Evolutionary conservation across 2,329 filamentous ascomycete species (phyloP).

Genomic region (Xylariaceae sp.): DNA sequence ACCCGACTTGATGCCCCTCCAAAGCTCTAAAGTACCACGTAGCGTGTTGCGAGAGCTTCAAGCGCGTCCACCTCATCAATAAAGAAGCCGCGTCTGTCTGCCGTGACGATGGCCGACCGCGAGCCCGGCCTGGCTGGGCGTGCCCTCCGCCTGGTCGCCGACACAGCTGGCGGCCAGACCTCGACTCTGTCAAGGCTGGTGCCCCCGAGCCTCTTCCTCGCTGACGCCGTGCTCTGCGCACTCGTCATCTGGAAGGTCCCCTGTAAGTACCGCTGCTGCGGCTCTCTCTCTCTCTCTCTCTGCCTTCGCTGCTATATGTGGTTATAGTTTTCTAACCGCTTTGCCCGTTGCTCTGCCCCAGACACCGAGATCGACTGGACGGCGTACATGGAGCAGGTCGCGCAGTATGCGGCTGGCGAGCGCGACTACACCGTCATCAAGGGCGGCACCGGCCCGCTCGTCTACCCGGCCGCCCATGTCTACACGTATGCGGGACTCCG

Average conservation of each 20-base stretch:
- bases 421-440: conserved; percentile 79
- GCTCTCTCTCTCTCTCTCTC: neutral
- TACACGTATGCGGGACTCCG: conserved; percentile 83
- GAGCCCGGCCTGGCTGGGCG: conserved; percentile 16
- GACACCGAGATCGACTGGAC: conserved; percentile 98
- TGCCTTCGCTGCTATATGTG: too few relatives aligned
- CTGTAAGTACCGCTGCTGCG: conserved; percentile 49
- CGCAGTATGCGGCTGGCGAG: conserved; percentile 73
- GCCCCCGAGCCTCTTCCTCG: conserved; percentile 56
- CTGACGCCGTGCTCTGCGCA: conserved; percentile 64
- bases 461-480: conserved; percentile 91
- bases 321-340: too few relatives aligned
- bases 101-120: conserved; percentile 15
- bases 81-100: neutral
- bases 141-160: conserved; percentile 26
- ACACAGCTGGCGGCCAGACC: conserved; percentile 42
- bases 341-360: too few relatives aligned
- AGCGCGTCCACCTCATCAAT: neutral
- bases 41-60: conserved; percentile 5
- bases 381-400: conserved; percentile 92
- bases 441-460: conserved; percentile 84
- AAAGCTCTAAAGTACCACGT: conserved; percentile 6
- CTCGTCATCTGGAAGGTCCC: conserved; percentile 74
- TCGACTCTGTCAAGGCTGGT: conserved; percentile 38
- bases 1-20: too few relatives aligned